These are phyloP conservation scores for Sporothrix schenckii DNA, from an alignment of 2,329 filamentous ascomycete species.

Conservation along the genomic window DNA sequence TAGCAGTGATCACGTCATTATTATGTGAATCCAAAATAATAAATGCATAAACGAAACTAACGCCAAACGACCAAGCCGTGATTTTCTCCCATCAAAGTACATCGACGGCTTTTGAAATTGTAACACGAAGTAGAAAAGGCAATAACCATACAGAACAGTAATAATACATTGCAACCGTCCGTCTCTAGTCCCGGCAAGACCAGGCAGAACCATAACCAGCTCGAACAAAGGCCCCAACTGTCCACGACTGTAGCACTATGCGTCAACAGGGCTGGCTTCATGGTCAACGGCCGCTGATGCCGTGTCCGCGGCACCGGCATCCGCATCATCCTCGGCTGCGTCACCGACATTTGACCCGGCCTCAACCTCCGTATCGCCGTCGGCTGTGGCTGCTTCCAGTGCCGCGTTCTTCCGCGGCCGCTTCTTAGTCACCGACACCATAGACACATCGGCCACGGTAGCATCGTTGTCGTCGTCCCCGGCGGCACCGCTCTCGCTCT, in stretches of 20 bases:
- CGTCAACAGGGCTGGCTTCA: not conserved
- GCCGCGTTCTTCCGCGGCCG: conserved; percentile 44
- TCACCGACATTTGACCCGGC: not conserved
- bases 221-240: not conserved
- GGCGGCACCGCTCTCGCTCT: conserved; percentile 51
- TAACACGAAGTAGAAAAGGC: not conserved
- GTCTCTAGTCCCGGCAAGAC: not conserved
- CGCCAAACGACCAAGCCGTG: not conserved
- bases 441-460: conserved; percentile 12
- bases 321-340: not conserved
- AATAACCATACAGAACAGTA: not conserved
- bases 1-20: not conserved
- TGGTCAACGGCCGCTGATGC: not conserved
- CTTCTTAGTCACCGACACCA: conserved; percentile 32
- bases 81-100: not conserved
- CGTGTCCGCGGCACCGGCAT: not conserved
- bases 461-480: conserved; percentile 40
- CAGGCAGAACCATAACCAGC: not conserved
- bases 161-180: not conserved
- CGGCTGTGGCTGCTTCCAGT: not conserved
- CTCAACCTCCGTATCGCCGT: conserved; percentile 21
- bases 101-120: not conserved
- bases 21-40: not conserved
- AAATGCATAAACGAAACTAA: not conserved
- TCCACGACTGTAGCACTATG: not conserved